Conservation (phyloP, 176 grass and related monocot genomes). For the Miscanthus lutarioriparius region DNA sequence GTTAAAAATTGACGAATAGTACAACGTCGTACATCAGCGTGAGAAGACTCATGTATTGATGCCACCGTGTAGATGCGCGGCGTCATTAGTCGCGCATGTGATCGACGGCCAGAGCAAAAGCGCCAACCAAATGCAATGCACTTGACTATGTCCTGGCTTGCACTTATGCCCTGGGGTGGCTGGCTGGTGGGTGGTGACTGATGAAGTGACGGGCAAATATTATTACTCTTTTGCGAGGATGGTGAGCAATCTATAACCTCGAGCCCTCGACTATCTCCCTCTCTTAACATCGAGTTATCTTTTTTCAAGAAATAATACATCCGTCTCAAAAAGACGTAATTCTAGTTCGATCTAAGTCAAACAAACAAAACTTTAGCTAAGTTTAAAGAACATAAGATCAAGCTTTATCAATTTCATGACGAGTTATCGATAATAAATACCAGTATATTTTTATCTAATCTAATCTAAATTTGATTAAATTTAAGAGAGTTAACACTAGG, state of each 20-base stretch:
- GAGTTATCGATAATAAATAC: background rate
- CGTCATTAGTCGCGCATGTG: background rate
- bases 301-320: background rate
- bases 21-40: background rate
- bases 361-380: background rate
- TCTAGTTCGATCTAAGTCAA: background rate
- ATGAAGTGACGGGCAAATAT: background rate
- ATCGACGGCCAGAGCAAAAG: background rate
- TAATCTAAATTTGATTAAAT: background rate
- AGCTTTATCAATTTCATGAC: too few relatives aligned
- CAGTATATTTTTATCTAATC: background rate
- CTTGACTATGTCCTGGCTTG: background rate
- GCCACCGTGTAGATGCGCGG: background rate
- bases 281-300: background rate
- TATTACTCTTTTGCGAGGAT: background rate
- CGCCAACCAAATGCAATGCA: background rate
- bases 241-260: background rate
- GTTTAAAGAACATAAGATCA: background rate
- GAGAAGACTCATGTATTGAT: background rate
- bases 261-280: background rate
- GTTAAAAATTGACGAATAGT: slow-evolving; percentile 1
- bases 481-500: background rate
- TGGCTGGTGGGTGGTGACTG: background rate
- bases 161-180: background rate
- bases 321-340: background rate